Conservation (phyloP, 495 filamentous ascomycete species). For the Hypoxylon intermedium region DNA sequence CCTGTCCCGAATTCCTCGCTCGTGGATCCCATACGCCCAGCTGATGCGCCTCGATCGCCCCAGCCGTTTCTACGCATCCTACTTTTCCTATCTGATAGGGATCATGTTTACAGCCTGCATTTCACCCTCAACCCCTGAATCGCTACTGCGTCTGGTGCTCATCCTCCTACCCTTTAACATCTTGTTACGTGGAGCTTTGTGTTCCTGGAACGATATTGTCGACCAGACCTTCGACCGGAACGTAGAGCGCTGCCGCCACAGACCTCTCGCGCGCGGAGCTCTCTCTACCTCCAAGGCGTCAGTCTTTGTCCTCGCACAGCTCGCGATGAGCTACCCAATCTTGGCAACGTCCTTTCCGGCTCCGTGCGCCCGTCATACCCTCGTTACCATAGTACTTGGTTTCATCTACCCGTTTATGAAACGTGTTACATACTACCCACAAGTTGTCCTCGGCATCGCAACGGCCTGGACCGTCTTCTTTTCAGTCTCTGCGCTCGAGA, state of each 20-base stretch:
- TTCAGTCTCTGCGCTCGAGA: too few species aligned
- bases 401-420: too few species aligned
- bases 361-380: conserved; percentile 7
- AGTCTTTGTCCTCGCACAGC: conserved; percentile 40
- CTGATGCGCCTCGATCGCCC: conserved; percentile 77
- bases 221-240: conserved; percentile 50
- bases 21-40: conserved; percentile 75
- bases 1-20: conserved; percentile 64
- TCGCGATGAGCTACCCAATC: not conserved
- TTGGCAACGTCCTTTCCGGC: conserved; percentile 5
- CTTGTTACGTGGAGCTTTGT: conserved; percentile 23
- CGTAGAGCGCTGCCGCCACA: conserved; percentile 43
- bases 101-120: conserved; percentile 19
- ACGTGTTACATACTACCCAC: too few species aligned
- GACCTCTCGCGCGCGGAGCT: conserved; percentile 55
- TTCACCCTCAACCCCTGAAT: not conserved
- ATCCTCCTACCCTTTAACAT: conserved; percentile 11
- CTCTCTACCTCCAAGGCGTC: conserved; percentile 43
- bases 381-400: not conserved
- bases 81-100: conserved; percentile 24
- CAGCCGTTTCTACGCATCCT: conserved; percentile 52
- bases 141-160: not conserved
- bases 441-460: too few species aligned
- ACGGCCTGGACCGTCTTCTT: too few species aligned
- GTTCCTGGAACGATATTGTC: conserved; percentile 52